Evolutionary conservation across 2,329 filamentous ascomycete genomes (phyloP).

Genomic region (Exutisphaerella laricina): DNA sequence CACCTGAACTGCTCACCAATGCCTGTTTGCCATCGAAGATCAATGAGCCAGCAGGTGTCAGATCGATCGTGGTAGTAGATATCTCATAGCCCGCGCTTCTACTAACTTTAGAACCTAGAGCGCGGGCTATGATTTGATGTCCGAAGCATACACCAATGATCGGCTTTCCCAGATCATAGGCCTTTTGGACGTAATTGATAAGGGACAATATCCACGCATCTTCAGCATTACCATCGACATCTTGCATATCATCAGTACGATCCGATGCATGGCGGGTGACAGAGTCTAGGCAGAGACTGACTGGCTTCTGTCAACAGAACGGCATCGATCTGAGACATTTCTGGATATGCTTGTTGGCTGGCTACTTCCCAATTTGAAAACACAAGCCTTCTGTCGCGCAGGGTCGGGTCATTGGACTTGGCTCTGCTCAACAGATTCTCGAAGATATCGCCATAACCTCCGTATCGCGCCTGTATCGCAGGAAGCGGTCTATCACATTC

Average conservation of each 20-base stretch:
- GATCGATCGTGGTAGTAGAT: neutral
- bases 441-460: neutral
- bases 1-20: neutral
- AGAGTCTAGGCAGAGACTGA: neutral
- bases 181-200: neutral
- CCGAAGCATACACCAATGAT: slow-evolving; percentile 1
- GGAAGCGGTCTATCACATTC: neutral
- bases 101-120: neutral
- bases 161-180: neutral
- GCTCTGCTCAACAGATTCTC: neutral
- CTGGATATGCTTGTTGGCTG: neutral
- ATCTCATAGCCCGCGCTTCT: slow-evolving; percentile 1
- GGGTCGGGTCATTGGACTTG: neutral
- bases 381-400: neutral
- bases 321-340: neutral
- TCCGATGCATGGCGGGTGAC: neutral
- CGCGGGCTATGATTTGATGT: neutral
- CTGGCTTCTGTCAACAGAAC: neutral
- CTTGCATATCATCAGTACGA: neutral
- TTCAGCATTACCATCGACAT: slow-evolving; percentile 1
- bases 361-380: neutral
- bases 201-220: neutral
- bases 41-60: neutral
- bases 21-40: neutral
- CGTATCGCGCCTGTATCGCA: neutral